A percentile compares a stretch with the other conserved stretches of the same genome.
phyloP scores from a whole-genome alignment of 441 rosid species.

The Syzygium malaccense region DNA sequence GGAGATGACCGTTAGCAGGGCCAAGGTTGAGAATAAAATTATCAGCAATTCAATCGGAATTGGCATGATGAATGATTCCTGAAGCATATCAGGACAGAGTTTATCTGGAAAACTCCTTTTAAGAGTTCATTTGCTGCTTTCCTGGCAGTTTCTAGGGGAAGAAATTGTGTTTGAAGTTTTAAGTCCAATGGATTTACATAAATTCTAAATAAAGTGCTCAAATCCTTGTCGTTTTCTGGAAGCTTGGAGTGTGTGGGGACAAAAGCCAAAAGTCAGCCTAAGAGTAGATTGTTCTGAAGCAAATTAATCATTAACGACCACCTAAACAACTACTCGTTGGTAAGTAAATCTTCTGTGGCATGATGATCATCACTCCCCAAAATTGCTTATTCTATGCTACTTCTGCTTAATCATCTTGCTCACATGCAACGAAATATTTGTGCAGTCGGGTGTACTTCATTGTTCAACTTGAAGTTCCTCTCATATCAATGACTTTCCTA shows the following conservation, averaged over 20 bases:
- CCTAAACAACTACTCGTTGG: not conserved
- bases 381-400: not conserved
- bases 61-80: not conserved
- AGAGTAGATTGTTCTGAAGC: not conserved
- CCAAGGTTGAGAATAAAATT: not conserved
- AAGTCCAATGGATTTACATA: too few relatives aligned
- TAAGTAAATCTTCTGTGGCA: not conserved
- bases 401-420: not conserved
- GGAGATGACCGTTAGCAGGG: not conserved
- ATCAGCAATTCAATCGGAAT: not conserved
- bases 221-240: too few relatives aligned
- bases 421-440: not conserved
- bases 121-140: not conserved
- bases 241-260: not conserved
- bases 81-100: not conserved
- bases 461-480: not conserved
- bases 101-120: not conserved
- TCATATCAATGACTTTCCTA: not conserved
- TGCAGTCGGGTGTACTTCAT: not conserved
- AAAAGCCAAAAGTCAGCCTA: not conserved
- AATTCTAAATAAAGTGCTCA: too few relatives aligned
- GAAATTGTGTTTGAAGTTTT: too few relatives aligned
- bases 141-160: too few relatives aligned
- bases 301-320: not conserved
- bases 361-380: not conserved